These are phyloP conservation scores for Leptographium wingfieldii DNA, from an alignment of 2,329 filamentous ascomycete species.

Conservation along the genomic window DNA sequence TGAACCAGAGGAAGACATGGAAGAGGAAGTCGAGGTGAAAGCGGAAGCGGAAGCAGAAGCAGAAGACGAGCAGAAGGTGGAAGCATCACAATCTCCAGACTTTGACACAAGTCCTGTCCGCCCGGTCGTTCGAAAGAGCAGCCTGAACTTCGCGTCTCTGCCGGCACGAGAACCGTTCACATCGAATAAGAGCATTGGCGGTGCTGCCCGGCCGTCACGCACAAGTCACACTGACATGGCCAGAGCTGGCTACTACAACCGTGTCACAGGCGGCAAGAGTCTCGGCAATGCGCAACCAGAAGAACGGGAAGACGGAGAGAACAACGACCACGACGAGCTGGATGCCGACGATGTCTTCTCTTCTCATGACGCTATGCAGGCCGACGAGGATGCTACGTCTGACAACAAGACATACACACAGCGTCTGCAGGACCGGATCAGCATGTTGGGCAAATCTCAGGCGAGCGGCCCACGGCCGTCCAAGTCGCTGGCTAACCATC, in stretches of 20 bases:
- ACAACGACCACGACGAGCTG: slow-evolving; percentile 32
- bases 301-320: slow-evolving; percentile 24
- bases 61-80: background rate
- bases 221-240: slow-evolving; percentile 66
- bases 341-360: slow-evolving; percentile 32
- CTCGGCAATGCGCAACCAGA: slow-evolving; percentile 37
- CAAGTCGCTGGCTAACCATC: slow-evolving; percentile 31
- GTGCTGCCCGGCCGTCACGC: slow-evolving; percentile 48
- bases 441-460: slow-evolving; percentile 49
- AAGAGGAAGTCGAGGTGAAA: background rate
- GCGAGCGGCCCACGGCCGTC: slow-evolving; percentile 32
- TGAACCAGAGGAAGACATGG: background rate
- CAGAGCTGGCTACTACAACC: slow-evolving; percentile 60
- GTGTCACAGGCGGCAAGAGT: slow-evolving; percentile 62
- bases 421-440: slow-evolving; percentile 84
- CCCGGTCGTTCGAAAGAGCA: slow-evolving; percentile 79
- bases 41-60: background rate
- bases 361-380: slow-evolving; percentile 31
- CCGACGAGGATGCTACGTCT: slow-evolving; percentile 35
- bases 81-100: background rate
- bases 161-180: slow-evolving; percentile 81
- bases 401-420: slow-evolving; percentile 92
- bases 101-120: slow-evolving; percentile 49
- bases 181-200: slow-evolving; percentile 69
- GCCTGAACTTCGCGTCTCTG: slow-evolving; percentile 83